Conservation (phyloP, 495 filamentous ascomycete genomes). For the Aspergillus asperescens region DNA sequence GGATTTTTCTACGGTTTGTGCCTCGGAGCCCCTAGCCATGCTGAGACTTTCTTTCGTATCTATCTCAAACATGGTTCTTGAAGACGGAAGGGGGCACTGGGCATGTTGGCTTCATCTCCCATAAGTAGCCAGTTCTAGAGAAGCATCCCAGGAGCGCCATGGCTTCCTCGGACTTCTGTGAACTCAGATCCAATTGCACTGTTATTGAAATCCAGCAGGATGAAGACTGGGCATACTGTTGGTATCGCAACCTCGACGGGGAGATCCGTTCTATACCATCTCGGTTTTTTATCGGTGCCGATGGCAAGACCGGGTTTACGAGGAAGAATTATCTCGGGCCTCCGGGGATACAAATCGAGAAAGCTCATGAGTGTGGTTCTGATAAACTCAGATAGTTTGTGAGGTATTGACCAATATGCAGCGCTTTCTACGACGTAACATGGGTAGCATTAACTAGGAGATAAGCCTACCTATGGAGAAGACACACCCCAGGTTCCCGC, state of each 20-base stretch:
- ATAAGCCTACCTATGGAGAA: constrained; percentile 39
- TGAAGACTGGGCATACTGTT: constrained; percentile 26
- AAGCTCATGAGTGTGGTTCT: constrained; percentile 23
- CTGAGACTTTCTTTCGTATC: background rate
- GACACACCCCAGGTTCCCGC: constrained; percentile 45
- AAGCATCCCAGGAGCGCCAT: constrained; percentile 25
- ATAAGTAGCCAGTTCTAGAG: constrained; percentile 26
- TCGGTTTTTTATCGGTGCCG: constrained; percentile 44
- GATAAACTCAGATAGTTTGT: background rate
- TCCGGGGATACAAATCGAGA: constrained; percentile 37
- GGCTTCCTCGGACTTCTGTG: constrained; percentile 20
- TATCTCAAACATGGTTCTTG: background rate
- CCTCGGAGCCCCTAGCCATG: background rate
- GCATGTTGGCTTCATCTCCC: constrained; percentile 34
- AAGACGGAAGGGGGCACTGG: constrained; percentile 32
- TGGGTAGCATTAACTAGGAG: constrained; percentile 50
- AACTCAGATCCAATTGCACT: constrained; percentile 31
- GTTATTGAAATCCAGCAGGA: constrained; percentile 29
- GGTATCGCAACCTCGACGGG: constrained; percentile 31
- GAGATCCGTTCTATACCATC: constrained; percentile 21
- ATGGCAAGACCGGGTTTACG: constrained; percentile 47
- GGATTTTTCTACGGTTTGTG: constrained; percentile 25
- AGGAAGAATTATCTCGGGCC: constrained; percentile 48
- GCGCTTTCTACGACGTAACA: constrained; percentile 41
- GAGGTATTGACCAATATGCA: constrained; percentile 1